Evolutionary conservation across 495 filamentous ascomycete genomes (phyloP), one percentile per base, ranked within the genome.

Genomic region (Podospora anserina): DNA sequence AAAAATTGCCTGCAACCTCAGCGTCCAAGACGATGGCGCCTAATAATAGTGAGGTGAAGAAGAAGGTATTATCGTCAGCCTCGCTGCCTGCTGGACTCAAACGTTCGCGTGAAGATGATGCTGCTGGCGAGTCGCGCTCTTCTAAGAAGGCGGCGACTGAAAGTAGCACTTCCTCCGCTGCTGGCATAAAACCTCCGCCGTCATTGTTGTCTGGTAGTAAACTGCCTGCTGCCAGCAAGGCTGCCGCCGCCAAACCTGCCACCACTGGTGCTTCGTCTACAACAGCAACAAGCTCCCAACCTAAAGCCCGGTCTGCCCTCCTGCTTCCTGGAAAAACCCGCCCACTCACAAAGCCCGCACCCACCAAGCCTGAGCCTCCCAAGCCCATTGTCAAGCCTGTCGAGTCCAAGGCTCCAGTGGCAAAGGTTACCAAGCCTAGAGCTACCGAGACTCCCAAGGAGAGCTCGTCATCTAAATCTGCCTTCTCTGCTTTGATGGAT

Each of bases 401-500:
- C 23, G 70, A 68, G 63, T 6, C 57, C 9, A 66, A 68, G 28
- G 19, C 73, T 11, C 65, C 49, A 15, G 30, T 65, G 1, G 23
- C 65, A 23, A 78, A 72, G 61, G 49, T 34, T 5, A 60, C 64
- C 34, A 77, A 74, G 61, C 11, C 71, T 23, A 68, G 69, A 55
- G 39, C 59, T 28, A 18, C 69, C 13, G 75, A 75, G 18, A n/a
- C 73, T 19, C 20, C 73, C 49, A 68, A 67, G 30, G 59, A 69
- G 59, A 58, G 67, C 6, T 23, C 66, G 15, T 76, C 80, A 64
- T 78, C 78, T 0, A 81, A 55, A 19, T 74, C 71, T 2, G 63
- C 32, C 20, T 72, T 88, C 59, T 81, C 83, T 3, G 82, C 78
- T 2, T 64, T 83, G 32, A 65, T 96, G 81, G 88, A 88, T 6